A percentile compares a stretch with the other conserved stretches of the same genome.
Evolutionary conservation across 805 yeast genomes (phyloP).

Genomic region (Yamadazyma ubonensis): DNA sequence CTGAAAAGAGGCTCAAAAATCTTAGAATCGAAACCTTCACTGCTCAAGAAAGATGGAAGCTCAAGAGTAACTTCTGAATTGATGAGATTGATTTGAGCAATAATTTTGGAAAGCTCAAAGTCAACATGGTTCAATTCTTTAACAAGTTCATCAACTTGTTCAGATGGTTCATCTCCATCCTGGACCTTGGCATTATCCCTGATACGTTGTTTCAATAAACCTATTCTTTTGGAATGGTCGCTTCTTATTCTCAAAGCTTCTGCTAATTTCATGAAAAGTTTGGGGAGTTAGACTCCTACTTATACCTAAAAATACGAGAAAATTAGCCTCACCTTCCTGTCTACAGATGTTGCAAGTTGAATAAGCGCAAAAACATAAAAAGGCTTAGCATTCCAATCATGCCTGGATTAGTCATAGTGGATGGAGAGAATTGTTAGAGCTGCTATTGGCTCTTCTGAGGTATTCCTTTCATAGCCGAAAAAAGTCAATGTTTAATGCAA

Average conservation of each 20-base stretch:
- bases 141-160: slow-evolving; percentile 5
- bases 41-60: slow-evolving; percentile 12
- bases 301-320: too few relatives aligned
- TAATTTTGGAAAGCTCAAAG: slow-evolving; percentile 9
- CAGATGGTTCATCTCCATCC: slow-evolving; percentile 14
- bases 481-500: too few relatives aligned
- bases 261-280: slow-evolving; percentile 14
- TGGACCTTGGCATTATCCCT: slow-evolving; percentile 12
- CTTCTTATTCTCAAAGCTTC: slow-evolving; percentile 16
- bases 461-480: too few relatives aligned
- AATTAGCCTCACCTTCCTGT: too few relatives aligned
- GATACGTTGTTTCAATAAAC: slow-evolving; percentile 9
- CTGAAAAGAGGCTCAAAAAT: neutral
- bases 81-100: slow-evolving; percentile 11
- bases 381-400: too few relatives aligned
- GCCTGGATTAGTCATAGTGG: too few relatives aligned
- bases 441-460: too few relatives aligned
- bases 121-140: slow-evolving; percentile 6
- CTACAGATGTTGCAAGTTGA: too few relatives aligned
- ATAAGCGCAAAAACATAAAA: too few relatives aligned
- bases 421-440: too few relatives aligned
- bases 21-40: neutral
- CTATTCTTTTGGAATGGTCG: slow-evolving; percentile 12
- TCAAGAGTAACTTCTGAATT: slow-evolving; percentile 10
- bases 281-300: too few relatives aligned